Evolutionary conservation across 1,139 yeast genomes (phyloP).

Genomic region (Yamadazyma membranifaciens): DNA sequence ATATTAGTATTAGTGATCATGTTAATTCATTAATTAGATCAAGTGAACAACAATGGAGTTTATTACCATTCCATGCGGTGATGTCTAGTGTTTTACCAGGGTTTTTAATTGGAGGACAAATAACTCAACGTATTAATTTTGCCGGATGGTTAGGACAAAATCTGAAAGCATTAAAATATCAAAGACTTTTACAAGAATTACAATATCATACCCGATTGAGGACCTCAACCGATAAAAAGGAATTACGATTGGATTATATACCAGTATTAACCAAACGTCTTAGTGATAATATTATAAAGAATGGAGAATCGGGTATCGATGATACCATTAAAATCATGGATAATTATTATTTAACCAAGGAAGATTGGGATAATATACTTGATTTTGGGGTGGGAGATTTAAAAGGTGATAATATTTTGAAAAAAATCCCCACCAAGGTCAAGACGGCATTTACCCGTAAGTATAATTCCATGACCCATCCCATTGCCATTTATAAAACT

Average conservation of each 20-base stretch:
- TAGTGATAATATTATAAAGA: conserved; percentile 50
- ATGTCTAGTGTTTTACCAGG: conserved; percentile 85
- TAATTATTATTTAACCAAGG: conserved; percentile 77
- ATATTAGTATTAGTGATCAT: conserved; percentile 77
- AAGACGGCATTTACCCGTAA: conserved; percentile 84
- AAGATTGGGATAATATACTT: conserved; percentile 86
- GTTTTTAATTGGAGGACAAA: conserved; percentile 69
- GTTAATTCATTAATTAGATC: conserved; percentile 82
- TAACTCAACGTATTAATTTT: conserved; percentile 71
- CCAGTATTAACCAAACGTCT: conserved; percentile 61
- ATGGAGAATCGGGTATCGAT: conserved; percentile 59
- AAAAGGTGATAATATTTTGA: conserved; percentile 44
- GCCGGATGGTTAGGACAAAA: conserved; percentile 90
- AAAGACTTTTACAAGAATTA: conserved; percentile 77
- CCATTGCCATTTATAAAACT: conserved; percentile 78
- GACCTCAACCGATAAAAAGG: conserved; percentile 73
- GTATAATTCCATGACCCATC: conserved; percentile 76
- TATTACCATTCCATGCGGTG: conserved; percentile 89
- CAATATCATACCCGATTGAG: conserved; percentile 84
- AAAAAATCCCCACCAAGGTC: conserved; percentile 68
- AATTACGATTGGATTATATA: conserved; percentile 75
- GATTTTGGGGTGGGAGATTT: conserved; percentile 74
- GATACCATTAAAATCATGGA: conserved; percentile 73
- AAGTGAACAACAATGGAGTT: conserved; percentile 93
- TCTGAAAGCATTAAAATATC: conserved; percentile 78